phyloP scores from a whole-genome alignment of 1,284 basidiomycete genomes.

The Peniophora sp. region DNA sequence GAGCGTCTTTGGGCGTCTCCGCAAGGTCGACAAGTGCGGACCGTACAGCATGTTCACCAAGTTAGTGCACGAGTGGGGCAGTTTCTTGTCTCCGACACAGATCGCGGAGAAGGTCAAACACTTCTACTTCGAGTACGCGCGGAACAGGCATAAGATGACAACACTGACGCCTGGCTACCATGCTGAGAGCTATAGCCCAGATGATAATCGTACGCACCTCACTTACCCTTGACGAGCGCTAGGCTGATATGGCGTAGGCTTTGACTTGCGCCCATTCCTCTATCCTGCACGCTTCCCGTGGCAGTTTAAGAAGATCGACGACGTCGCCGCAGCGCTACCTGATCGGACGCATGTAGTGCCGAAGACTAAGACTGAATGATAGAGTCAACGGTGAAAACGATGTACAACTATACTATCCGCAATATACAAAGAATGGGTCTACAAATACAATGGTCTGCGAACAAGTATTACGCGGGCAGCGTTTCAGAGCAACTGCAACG shows the following conservation, averaged over 20 bases:
- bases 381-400: neutral
- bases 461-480: no score
- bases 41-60: conserved; percentile 97
- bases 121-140: conserved; percentile 96
- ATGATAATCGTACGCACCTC: conserved; percentile 78
- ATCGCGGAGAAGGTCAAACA: conserved; percentile 96
- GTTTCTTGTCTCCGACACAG: conserved; percentile 73
- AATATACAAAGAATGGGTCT: no score
- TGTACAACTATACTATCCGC: neutral
- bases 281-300: conserved; percentile 93
- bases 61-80: conserved; percentile 89
- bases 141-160: conserved; percentile 99
- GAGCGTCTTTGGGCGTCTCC: conserved; percentile 85
- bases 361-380: conserved; percentile 34
- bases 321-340: conserved; percentile 65
- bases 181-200: conserved; percentile 93
- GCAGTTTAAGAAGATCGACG: conserved; percentile 95
- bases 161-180: conserved; percentile 96
- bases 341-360: conserved; percentile 49
- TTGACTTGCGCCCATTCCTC: conserved; percentile 93
- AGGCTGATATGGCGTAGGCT: conserved; percentile 44
- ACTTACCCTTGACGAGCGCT: neutral
- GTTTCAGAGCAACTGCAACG: no score
- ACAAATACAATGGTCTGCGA: no score
- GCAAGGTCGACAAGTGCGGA: conserved; percentile 96